phyloP scores from a whole-genome alignment of 495 filamentous ascomycete species.

The Physcia stellaris region DNA sequence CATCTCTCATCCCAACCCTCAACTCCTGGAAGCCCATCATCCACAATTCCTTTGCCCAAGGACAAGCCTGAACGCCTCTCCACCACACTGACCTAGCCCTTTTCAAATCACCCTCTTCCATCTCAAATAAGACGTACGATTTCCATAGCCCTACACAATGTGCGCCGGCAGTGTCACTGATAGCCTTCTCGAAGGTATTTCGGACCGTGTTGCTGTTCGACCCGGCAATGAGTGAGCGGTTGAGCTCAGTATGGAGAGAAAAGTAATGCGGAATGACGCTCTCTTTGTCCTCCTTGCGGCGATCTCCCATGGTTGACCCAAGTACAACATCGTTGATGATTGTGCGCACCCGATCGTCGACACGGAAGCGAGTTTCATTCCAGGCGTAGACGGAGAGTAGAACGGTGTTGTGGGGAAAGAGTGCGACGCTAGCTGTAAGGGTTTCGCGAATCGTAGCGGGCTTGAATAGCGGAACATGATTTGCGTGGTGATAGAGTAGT shows the following conservation, averaged over 20 bases:
- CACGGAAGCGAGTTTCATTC: constrained; percentile 51
- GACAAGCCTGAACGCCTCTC: constrained; percentile 44
- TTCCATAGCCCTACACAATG: constrained; percentile 48
- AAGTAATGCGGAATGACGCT: constrained; percentile 47
- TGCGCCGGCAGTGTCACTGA: constrained; percentile 17
- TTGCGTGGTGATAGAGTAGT: constrained; percentile 56
- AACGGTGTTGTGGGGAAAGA: constrained; percentile 66
- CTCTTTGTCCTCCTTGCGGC: constrained; percentile 7
- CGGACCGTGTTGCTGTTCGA: constrained; percentile 48
- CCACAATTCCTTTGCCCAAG: constrained; percentile 61
- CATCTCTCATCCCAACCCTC: constrained; percentile 23
- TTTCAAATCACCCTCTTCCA: constrained; percentile 19
- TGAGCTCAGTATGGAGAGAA: constrained; percentile 51
- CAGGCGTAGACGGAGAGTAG: constrained; percentile 59
- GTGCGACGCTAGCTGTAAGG: constrained; percentile 40
- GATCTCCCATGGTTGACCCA: too few species aligned
- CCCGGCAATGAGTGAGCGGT: constrained; percentile 24
- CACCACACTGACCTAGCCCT: constrained; percentile 36
- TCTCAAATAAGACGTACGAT: constrained; percentile 48
- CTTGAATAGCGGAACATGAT: constrained; percentile 40
- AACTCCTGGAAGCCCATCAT: constrained; percentile 48
- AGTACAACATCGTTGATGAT: constrained; percentile 37
- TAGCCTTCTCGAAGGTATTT: constrained; percentile 57
- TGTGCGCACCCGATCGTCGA: constrained; percentile 59
- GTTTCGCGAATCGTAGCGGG: constrained; percentile 46